Base-by-base conservation (phyloP, 2,329 filamentous ascomycete genomes). In the Decorospora gaudefroyi region DNA sequence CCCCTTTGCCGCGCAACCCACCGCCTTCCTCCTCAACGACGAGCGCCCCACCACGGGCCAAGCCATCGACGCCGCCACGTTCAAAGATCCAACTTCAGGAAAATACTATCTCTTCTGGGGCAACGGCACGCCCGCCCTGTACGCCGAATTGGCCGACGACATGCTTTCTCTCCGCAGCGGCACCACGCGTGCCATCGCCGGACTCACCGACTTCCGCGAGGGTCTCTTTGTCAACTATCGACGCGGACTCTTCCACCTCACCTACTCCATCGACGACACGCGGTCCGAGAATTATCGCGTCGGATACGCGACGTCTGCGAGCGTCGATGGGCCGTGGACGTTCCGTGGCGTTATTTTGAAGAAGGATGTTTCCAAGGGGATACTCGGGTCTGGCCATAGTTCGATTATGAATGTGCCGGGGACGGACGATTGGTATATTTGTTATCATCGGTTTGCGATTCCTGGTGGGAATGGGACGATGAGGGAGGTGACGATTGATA, bases 101-200 rank as follows among this genome's bases (percentile, higher is more conserved):
- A 61, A 50, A 16, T 64, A 62, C 43, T 65, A 62, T 17, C 45
- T 65, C 9, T 62, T 63, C 45, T 65, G 61, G 59, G 61, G 61
- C 22, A 65, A 64, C 16, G 51, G 47, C 10, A 37, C 22, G 3
- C 39, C 53, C 0, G 43, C 55, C 0, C 50, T 62, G 0, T 60
- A 51, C 23, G 61, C 62, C 1, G 55, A 65, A 26, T 46, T 65
- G 6, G 39, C 39, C 11, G 56, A 62, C 16, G 51, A 57, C 32
- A 64, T 65, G 59, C 11, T 58, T 3, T 52, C 57, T 0, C 30
- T 65, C 6, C 58, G 59, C 17, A 19, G 25, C 1, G 46, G 38
- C 13, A 61, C 56, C 1, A 42, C 55, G 1, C 42, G 32, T 8
- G 25, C 36, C 6, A 52, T 62, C 19, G 21, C 23, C 13, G 61